These are phyloP conservation scores for Areca catechu DNA, from an alignment of 176 grass and related monocot species.

Conservation along the genomic window DNA sequence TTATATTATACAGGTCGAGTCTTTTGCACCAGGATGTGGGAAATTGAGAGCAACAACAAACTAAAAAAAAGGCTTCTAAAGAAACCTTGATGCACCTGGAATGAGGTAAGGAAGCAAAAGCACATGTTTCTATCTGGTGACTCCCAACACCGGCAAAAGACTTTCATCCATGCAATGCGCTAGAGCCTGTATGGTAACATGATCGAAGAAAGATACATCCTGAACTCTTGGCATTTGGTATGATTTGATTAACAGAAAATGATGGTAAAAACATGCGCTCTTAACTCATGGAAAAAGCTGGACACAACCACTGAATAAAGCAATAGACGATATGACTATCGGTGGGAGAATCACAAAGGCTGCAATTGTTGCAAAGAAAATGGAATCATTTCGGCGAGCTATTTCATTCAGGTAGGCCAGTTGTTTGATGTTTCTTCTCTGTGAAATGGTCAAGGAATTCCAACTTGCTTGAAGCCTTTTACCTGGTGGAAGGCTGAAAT, in stretches of 20 bases:
- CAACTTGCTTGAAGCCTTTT: conserved; percentile 67
- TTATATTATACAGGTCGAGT: conserved; percentile 13
- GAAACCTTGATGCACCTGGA: conserved; percentile 7
- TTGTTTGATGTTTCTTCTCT: conserved; percentile 85
- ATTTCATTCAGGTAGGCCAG: conserved; percentile 69
- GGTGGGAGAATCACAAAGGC: conserved; percentile 77
- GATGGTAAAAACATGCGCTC: too few species aligned
- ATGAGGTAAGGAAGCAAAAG: conserved; percentile 19
- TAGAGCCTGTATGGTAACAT: conserved; percentile 7
- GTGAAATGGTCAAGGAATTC: conserved; percentile 50
- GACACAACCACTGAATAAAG: conserved; percentile 66
- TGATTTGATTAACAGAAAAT: too few species aligned
- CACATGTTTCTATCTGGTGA: conserved; percentile 17
- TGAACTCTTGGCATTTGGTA: too few species aligned
- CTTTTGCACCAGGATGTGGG: conserved; percentile 15
- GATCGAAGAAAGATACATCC: neutral
- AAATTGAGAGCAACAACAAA: conserved; percentile 9
- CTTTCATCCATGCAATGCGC: conserved; percentile 1
- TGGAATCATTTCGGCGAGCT: conserved; percentile 52
- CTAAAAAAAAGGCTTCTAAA: conserved; percentile 11
- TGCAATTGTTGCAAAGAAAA: conserved; percentile 69
- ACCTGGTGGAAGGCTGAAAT: conserved; percentile 68
- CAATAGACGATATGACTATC: conserved; percentile 55
- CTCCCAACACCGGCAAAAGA: neutral
- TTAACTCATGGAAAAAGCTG: conserved; percentile 62